Evolutionary conservation across 139 green algal genomes (phyloP), one percentile per base, ranked within the genome.

Genomic region (Chlamydomonas applanata): DNA sequence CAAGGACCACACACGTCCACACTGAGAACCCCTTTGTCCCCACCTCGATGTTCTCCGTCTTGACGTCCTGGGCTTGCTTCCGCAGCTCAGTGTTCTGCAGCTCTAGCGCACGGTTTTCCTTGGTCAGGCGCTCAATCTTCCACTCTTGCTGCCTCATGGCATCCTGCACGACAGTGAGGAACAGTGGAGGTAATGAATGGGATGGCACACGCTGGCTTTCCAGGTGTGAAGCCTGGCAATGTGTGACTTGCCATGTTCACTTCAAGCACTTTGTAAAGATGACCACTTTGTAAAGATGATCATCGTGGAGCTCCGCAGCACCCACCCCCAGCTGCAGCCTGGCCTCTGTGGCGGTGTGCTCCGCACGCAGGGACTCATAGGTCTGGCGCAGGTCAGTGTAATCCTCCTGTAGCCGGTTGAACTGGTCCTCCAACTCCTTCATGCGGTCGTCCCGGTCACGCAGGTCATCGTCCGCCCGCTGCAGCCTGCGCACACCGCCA

Each of bases 21-120:
- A 14, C 5, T 20, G 13, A 20, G 29, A 66, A 5, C 29, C 27
- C 59, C 35, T 19, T 25, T 34, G 2, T 53, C 45, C 57, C 0
- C 56, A 90, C 85, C 85, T 92, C 79, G 20, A 87, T 68, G 60
- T 89, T 89, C 82, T 93, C 88, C 44, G 80, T 69, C 54, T 83
- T 85, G 30, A 89, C 56, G 11, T 79, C 53, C 57, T 88, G 60
- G 62, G 84, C 29, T 20, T 86, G 69, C 57, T 75, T 80, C 2
- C 82, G 70, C 59, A 88, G 71, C 67, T 89, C 82, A 35, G 69
- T 72, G 77, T 89, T 87, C 16, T 74, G 71, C 49, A 82, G 52
- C 72, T 90, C 87, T 44, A 89, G 80, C 5, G 82, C 80, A 17
- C 78, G 67, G 59, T 91, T 90, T 24, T 87, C 82, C 35, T 81